Evolutionary conservation across 306 rosid genomes (phyloP).

Genomic region (Dryas octopetala): DNA sequence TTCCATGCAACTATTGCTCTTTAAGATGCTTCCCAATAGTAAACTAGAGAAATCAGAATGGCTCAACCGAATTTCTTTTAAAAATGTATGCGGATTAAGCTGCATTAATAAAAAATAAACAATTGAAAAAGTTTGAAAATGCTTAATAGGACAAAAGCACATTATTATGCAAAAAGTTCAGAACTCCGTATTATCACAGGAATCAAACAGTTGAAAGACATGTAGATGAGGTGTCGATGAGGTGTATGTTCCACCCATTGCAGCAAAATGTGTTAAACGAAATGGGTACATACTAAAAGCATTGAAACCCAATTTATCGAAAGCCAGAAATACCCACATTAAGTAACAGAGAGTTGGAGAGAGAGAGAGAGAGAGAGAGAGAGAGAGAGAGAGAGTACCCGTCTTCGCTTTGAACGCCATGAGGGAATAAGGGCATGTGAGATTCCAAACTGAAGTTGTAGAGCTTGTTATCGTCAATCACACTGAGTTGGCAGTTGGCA

Average conservation of each 20-base stretch:
- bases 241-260: neutral
- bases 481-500: conserved; percentile 52
- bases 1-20: conserved; percentile 5
- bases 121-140: neutral
- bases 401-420: conserved; percentile 92
- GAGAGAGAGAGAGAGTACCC: conserved; percentile 50
- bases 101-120: neutral
- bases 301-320: neutral
- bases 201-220: neutral
- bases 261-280: neutral
- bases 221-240: neutral
- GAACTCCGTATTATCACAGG: neutral
- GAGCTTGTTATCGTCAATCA: conserved; percentile 45
- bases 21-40: neutral
- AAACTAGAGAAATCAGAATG: conserved; percentile 3
- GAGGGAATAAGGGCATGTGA: conserved; percentile 67
- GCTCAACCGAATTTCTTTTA: neutral
- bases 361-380: conserved; percentile 14
- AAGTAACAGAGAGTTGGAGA: neutral
- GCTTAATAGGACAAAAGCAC: neutral
- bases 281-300: neutral
- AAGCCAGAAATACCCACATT: neutral
- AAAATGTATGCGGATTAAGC: neutral
- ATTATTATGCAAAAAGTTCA: neutral
- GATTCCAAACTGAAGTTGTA: conserved; percentile 72